Evolutionary conservation across 257 asterid genomes (phyloP).

Genomic region (Agastache rugosa): DNA sequence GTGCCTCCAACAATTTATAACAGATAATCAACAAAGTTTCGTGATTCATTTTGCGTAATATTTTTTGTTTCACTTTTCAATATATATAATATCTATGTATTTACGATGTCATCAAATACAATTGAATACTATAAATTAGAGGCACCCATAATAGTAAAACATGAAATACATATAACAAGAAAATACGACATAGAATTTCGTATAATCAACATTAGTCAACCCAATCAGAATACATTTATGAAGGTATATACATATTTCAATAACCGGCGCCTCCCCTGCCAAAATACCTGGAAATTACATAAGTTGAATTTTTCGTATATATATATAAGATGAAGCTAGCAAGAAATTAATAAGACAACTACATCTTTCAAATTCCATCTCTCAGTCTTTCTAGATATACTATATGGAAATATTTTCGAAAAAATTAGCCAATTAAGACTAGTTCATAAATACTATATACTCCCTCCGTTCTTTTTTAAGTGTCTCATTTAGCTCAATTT

Average conservation of each 20-base stretch:
- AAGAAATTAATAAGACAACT: slow-evolving; percentile 18
- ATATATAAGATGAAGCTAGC: slow-evolving; percentile 17
- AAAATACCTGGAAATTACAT: slow-evolving; percentile 32
- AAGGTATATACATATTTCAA: slow-evolving; percentile 6
- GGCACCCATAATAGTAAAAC: too few species aligned
- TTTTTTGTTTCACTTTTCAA: too few species aligned
- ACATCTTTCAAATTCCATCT: neutral
- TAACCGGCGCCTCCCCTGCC: slow-evolving; percentile 14
- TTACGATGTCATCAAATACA: neutral
- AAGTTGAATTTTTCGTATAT: slow-evolving; percentile 3
- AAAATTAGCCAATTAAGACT: neutral
- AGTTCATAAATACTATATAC: too few species aligned
- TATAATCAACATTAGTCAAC: neutral
- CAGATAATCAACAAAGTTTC: too few species aligned
- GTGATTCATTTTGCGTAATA: too few species aligned
- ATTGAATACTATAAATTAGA: too few species aligned
- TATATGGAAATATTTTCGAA: neutral
- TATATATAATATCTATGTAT: too few species aligned
- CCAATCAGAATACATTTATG: neutral
- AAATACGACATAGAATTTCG: neutral
- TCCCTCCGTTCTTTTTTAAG: too few species aligned
- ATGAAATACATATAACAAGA: too few species aligned
- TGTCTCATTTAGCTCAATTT: too few species aligned
- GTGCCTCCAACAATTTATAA: too few species aligned
- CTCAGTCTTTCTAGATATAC: neutral